Base-by-base conservation (phyloP, 2,329 filamentous ascomycete species). In the Penicillium corylophilum region DNA sequence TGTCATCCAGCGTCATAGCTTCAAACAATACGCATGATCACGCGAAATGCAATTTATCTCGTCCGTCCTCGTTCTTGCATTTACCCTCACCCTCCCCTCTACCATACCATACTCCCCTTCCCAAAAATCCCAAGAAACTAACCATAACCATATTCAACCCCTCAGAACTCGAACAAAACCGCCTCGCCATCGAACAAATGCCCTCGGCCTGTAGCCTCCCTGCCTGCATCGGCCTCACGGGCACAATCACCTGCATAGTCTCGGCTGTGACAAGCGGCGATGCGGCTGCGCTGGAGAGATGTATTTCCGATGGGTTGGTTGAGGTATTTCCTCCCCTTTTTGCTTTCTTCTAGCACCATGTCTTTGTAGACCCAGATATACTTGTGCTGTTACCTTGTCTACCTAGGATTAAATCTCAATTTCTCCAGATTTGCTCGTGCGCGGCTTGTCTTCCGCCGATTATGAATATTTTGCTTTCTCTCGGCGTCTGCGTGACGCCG, bases 401-500 rank as follows among this genome's bases (percentile, higher is more conserved):
- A n/a, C n/a, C n/a, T n/a, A n/a, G n/a, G n/a, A n/a, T n/a, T n/a
- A n/a, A n/a, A n/a, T n/a, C n/a, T n/a, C 8, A 28, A 28, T 3
- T 28, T 28, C 3, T 33, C 10, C 28, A 64, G 61, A 54, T 64
- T 6, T 64, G 61, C 20, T 48, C 56, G 10, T 64, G 60, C 31
- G 55, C 53, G 5, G 60, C 56, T 20, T 64, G 61, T 35, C 26
- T 60, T 15, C 55, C 61, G 1, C 7, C 13, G 3, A 5, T 61
- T 4, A 40, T 36, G 18, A 55, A 45, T 23, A 29, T 61, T 8
- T 40, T 63, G 24, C 39, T 43, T 38, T 39, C 51, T 13, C 48
- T 63, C 4, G 59, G 60, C 8, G 16, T 63, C 9, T 63, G 60
- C n/a, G 46, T 53, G 4, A 18, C 47, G 18, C 5, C 5, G n/a